These are phyloP conservation scores for Blastobotrys indianensis DNA, from an alignment of 1,139 yeast species.

Conservation along the genomic window DNA sequence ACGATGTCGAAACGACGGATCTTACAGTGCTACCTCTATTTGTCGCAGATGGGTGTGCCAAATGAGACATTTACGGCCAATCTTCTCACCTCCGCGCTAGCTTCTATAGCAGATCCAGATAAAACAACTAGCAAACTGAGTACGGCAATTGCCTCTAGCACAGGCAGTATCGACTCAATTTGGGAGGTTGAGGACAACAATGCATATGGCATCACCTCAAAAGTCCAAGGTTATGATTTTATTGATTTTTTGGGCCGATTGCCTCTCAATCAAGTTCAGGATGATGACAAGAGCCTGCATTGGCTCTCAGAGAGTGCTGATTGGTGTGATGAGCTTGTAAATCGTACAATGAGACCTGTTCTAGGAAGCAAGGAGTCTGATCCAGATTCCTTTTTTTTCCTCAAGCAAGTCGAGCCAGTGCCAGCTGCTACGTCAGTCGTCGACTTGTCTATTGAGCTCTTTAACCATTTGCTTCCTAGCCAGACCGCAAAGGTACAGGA, in stretches of 20 bases:
- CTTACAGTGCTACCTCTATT: conserved; percentile 33
- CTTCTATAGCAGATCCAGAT: conserved; percentile 34
- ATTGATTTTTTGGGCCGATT: neutral
- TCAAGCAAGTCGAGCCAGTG: conserved; percentile 13
- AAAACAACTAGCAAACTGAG: conserved; percentile 24
- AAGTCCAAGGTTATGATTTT: conserved; percentile 22
- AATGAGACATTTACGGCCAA: conserved; percentile 32
- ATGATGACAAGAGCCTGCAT: conserved; percentile 21
- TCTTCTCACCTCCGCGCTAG: conserved; percentile 32
- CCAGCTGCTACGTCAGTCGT: conserved; percentile 47
- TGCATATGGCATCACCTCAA: conserved; percentile 34
- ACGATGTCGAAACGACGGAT: conserved; percentile 30
- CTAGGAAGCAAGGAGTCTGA: conserved; percentile 27
- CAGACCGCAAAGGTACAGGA: conserved; percentile 79
- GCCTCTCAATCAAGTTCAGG: conserved; percentile 9
- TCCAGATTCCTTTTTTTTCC: conserved; percentile 18
- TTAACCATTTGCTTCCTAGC: conserved; percentile 63
- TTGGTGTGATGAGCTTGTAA: conserved; percentile 22
- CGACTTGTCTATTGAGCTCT: conserved; percentile 72
- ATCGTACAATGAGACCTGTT: conserved; percentile 21
- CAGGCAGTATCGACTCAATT: conserved; percentile 30
- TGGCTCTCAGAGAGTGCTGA: conserved; percentile 28
- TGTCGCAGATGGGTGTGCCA: conserved; percentile 25
- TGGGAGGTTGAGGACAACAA: conserved; percentile 33
- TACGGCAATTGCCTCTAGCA: conserved; percentile 31